phyloP scores from a whole-genome alignment of 768 basidiomycete genomes.

The Kwoniella pini region DNA sequence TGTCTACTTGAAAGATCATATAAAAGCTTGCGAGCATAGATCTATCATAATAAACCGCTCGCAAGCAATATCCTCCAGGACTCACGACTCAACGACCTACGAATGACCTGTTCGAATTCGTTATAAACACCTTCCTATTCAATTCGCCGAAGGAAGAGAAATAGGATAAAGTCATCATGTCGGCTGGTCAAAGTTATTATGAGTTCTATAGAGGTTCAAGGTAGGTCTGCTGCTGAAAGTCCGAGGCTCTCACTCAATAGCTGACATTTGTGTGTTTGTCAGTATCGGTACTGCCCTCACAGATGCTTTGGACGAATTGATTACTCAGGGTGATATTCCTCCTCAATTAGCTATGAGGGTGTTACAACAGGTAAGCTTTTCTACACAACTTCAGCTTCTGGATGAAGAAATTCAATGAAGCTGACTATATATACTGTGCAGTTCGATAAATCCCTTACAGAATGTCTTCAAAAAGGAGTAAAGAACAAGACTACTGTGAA shows the following conservation, averaged over 20 bases:
- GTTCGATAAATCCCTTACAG: slow-evolving; percentile 96
- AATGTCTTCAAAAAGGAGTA: slow-evolving; percentile 87
- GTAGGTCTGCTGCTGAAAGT: slow-evolving; percentile 28
- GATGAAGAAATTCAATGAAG: not conserved
- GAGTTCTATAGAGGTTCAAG: slow-evolving; percentile 51
- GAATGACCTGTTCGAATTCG: too few relatives aligned
- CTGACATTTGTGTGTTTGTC: slow-evolving; percentile 1
- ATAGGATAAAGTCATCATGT: slow-evolving; percentile 9
- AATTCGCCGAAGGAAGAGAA: not conserved
- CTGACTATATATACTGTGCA: slow-evolving; percentile 2
- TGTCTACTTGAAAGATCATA: not conserved
- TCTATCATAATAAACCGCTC: not conserved
- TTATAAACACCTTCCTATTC: not conserved
- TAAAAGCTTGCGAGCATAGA: not conserved
- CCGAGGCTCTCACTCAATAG: not conserved
- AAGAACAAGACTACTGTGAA: slow-evolving; percentile 94
- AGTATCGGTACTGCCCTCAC: slow-evolving; percentile 97
- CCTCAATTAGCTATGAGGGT: slow-evolving; percentile 99
- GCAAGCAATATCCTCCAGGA: not conserved
- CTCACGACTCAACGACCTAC: too few relatives aligned
- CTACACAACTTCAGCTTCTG: not conserved
- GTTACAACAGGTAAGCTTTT: slow-evolving; percentile 76
- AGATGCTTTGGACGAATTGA: slow-evolving; percentile 97
- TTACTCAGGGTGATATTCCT: slow-evolving; percentile 92
- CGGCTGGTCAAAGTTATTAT: slow-evolving; percentile 43